These are phyloP conservation scores for Neurospora sublineolata DNA, from an alignment of 495 filamentous ascomycete genomes.

Conservation along the genomic window DNA sequence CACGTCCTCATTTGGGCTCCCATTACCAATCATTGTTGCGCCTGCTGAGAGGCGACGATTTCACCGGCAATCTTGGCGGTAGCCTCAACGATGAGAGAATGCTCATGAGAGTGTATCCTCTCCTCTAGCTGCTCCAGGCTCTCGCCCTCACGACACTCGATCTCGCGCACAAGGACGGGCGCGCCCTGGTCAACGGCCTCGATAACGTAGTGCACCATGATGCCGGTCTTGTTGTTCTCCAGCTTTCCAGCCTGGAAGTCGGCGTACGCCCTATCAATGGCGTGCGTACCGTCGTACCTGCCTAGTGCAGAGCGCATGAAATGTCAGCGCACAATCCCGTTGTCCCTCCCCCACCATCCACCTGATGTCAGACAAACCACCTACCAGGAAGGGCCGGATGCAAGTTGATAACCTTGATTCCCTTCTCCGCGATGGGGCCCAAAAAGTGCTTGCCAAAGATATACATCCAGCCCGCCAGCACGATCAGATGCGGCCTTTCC, in stretches of 20 bases:
- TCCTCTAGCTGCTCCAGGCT: constrained; percentile 52
- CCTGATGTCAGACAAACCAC: not conserved
- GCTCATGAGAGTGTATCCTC: constrained; percentile 61
- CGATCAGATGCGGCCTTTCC: constrained; percentile 52
- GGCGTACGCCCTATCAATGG: constrained; percentile 66
- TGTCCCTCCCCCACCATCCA: not conserved
- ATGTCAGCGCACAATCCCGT: not conserved
- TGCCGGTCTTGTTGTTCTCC: constrained; percentile 57
- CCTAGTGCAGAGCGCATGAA: constrained; percentile 20
- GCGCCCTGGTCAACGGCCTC: constrained; percentile 71
- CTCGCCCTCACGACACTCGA: constrained; percentile 58
- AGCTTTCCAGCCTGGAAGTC: constrained; percentile 63
- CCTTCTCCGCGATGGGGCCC: constrained; percentile 46
- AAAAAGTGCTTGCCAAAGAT: constrained; percentile 39
- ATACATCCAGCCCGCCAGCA: constrained; percentile 62
- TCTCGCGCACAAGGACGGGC: constrained; percentile 60
- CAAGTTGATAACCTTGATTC: constrained; percentile 70
- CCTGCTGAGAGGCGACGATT: constrained; percentile 12
- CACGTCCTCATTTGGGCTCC: not conserved
- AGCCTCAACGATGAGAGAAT: constrained; percentile 57
- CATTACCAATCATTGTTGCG: not conserved
- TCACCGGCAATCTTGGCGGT: constrained; percentile 42
- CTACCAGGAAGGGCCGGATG: constrained; percentile 62
- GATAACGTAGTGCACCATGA: constrained; percentile 92
- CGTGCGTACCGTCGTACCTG: constrained; percentile 65